Conservation (phyloP, 371 early-diverging fungal genomes). For the Circinella minor region DNA sequence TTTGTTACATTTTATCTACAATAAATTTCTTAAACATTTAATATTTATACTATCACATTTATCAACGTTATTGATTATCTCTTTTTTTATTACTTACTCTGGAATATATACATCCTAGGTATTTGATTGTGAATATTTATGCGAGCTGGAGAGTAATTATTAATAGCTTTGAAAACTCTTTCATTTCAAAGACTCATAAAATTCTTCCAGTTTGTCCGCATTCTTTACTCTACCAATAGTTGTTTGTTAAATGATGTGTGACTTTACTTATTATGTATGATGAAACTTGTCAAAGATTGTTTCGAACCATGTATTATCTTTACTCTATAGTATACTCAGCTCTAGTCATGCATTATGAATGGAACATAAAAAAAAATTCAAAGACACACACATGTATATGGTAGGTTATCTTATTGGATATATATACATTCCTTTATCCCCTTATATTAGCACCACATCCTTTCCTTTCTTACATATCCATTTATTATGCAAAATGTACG, state of each 20-base stretch:
- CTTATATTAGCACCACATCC: background rate
- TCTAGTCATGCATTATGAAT: background rate
- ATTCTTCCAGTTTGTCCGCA: background rate
- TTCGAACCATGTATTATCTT: too few species aligned
- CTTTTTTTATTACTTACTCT: too few species aligned
- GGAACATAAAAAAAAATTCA: background rate
- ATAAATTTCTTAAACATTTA: background rate
- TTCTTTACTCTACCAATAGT: background rate
- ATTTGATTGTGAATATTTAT: background rate
- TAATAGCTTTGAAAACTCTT: too few species aligned
- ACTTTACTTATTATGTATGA: background rate
- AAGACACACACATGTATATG: background rate
- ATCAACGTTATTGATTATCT: too few species aligned
- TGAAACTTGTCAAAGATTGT: background rate
- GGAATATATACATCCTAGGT: background rate
- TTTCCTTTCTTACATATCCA: background rate
- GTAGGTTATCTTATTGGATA: background rate
- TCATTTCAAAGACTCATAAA: too few species aligned
- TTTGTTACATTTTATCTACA: background rate
- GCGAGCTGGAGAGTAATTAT: background rate
- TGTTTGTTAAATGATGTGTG: background rate
- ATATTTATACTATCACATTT: background rate
- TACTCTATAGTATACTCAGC: background rate
- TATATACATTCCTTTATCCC: constrained; percentile 1
- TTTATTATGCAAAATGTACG: too few species aligned